Percentiles rank a stretch among this genome's conserved stretches.
phyloP scores from a whole-genome alignment of 768 basidiomycete species.

The Russula brevipes region DNA sequence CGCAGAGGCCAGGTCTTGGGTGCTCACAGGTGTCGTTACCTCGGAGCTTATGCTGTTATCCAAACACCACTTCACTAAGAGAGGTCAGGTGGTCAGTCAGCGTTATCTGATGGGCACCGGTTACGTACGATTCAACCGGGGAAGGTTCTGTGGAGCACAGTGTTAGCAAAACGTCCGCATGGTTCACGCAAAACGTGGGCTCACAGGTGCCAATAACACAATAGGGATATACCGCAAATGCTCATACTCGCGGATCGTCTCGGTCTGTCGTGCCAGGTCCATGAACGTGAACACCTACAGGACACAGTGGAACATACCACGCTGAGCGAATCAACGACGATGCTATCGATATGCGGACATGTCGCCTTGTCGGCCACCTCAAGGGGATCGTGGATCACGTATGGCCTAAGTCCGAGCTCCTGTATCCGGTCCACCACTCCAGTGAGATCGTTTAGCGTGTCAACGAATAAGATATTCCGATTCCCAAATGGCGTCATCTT shows the following conservation, averaged over 20 bases:
- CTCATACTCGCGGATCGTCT: constrained; percentile 85
- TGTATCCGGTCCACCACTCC: constrained; percentile 71
- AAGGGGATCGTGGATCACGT: constrained; percentile 70
- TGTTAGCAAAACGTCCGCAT: neutral
- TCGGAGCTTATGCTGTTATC: constrained; percentile 96
- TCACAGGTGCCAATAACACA: constrained; percentile 73
- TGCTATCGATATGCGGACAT: constrained; percentile 88
- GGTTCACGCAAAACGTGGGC: constrained; percentile 18
- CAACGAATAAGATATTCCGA: constrained; percentile 87
- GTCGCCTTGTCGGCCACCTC: constrained; percentile 78
- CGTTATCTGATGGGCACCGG: constrained; percentile 5
- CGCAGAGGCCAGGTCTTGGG: constrained; percentile 87
- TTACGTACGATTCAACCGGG: constrained; percentile 64
- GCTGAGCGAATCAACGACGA: constrained; percentile 84
- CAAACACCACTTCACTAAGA: constrained; percentile 86
- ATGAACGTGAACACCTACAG: neutral
- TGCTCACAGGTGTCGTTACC: constrained; percentile 83
- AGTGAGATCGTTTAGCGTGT: constrained; percentile 71
- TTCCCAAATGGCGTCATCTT: constrained; percentile 87
- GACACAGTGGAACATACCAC: constrained; percentile 52
- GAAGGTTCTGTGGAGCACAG: constrained; percentile 42
- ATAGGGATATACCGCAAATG: constrained; percentile 96
- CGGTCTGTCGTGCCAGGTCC: constrained; percentile 51
- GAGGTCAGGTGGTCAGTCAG: constrained; percentile 26
- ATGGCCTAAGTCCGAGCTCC: constrained; percentile 74